A percentile compares a stretch with the other conserved stretches of the same genome.
Conservation (phyloP, 345 rosid species). For the Lepidium sativum region DNA sequence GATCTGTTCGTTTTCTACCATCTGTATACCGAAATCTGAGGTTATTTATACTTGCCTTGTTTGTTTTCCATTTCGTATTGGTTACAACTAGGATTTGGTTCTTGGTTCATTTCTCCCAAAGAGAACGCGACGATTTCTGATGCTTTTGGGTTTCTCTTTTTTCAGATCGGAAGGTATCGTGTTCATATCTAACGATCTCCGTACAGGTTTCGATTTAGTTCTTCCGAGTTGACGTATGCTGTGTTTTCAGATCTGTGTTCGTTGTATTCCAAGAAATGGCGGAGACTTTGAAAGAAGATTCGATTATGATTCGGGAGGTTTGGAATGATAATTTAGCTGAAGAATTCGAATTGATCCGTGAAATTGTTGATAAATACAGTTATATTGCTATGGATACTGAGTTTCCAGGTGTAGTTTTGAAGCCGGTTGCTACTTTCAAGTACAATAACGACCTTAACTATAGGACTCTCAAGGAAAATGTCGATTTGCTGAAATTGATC, state of each 20-base stretch:
- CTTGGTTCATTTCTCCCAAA: not conserved
- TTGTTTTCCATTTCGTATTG: not conserved
- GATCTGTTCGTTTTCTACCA: constrained; percentile 22
- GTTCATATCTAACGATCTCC: constrained; percentile 15
- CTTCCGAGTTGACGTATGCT: constrained; percentile 23
- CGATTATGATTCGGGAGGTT: constrained; percentile 73
- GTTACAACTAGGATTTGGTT: constrained; percentile 7
- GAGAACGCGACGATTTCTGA: not conserved
- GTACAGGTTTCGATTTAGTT: not conserved
- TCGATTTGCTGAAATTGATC: constrained; percentile 73
- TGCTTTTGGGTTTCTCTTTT: not conserved
- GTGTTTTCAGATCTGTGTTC: constrained; percentile 43
- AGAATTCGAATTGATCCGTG: constrained; percentile 72
- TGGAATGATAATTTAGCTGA: constrained; percentile 76
- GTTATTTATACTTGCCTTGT: not conserved
- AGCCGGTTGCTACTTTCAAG: constrained; percentile 73
- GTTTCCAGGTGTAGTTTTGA: constrained; percentile 83
- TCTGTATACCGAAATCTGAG: constrained; percentile 11
- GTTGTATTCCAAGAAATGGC: constrained; percentile 39
- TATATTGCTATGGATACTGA: constrained; percentile 87
- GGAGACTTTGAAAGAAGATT: constrained; percentile 45
- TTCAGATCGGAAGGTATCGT: constrained; percentile 13
- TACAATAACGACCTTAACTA: constrained; percentile 73
- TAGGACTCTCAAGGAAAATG: constrained; percentile 71
- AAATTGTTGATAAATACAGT: constrained; percentile 51